phyloP scores from a whole-genome alignment of 352 stramenopile species.

The Phytophthora quininea region DNA sequence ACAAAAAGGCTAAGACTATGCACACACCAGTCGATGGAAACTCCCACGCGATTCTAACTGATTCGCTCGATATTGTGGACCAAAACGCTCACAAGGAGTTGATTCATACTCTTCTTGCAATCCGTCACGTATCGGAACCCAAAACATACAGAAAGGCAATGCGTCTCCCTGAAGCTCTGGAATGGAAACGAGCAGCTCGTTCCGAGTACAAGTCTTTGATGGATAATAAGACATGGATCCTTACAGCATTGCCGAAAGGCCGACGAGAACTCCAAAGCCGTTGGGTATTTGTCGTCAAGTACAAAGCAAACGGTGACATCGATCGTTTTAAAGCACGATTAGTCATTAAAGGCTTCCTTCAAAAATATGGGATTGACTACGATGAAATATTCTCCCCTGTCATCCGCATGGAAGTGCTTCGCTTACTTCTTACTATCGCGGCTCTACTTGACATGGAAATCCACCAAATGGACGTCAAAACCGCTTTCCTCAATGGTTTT shows the following conservation, averaged over 20 bases:
- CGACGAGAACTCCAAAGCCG: constrained; percentile 3
- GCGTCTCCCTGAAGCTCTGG: not conserved
- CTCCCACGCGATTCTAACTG: too few relatives aligned
- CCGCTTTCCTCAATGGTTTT: constrained; percentile 15
- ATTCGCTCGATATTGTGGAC: too few relatives aligned
- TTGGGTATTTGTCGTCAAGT: constrained; percentile 14
- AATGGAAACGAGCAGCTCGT: constrained; percentile 6
- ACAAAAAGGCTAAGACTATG: too few relatives aligned
- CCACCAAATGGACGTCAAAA: constrained; percentile 12
- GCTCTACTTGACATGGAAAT: too few relatives aligned
- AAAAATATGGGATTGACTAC: too few relatives aligned
- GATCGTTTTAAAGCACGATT: constrained; percentile 10
- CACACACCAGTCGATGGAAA: too few relatives aligned
- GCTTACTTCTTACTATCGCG: too few relatives aligned
- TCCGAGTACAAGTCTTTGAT: constrained; percentile 8
- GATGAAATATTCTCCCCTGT: too few relatives aligned
- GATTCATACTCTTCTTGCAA: not conserved
- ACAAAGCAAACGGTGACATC: constrained; percentile 2
- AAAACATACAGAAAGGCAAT: constrained; percentile 11
- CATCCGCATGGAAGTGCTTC: too few relatives aligned
- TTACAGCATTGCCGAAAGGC: not conserved
- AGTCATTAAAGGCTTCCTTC: too few relatives aligned
- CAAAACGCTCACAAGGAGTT: too few relatives aligned
- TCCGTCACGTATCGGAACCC: constrained; percentile 12
- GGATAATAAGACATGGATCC: constrained; percentile 14